Base-by-base conservation (phyloP, 805 yeast genomes). In the Candida verbasci region DNA sequence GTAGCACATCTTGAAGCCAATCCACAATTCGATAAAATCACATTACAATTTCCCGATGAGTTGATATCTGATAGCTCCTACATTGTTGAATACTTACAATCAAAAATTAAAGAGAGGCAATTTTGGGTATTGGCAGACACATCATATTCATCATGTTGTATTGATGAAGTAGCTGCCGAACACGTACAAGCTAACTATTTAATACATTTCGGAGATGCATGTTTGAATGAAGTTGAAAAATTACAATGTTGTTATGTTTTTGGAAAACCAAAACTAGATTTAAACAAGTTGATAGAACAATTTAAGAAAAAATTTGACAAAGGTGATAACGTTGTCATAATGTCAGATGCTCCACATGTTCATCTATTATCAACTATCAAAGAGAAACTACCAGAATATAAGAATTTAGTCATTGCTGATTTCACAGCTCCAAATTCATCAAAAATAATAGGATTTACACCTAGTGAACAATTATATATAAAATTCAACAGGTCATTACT, bases 81-180 rank as follows among this genome's bases (percentile, higher is more conserved):
- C 14, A 76, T 91, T 1, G 76, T 77, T 0, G 77, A 78, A 39
- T 58, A 65, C 27, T 45, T 83, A 17, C 84, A 73, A 49, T 43
- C 27, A 33, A 39, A 30, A 2, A 24, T 35, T 10, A 7, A 7
- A 12, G 28, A 31, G 16, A 15, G 22, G n/a, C 12, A 31, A 10
- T 31, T 31, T 14, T 91, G 91, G 85, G 76, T 91, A 12, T 62
- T 93, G 24, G 98, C 97, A 0, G 98, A 93, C 53, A 91, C 98
- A 0, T 87, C 97, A 0, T 93, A 93, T 52, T 86, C 96, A 20
- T 71, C 96, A 1, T 93, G 98, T 58, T 93, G 98, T 61, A 82
- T 91, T 9, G 98, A 93, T 57, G 97, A 89, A 52, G 94, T 91
- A 18, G 97, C 98, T 0, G 95, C 96, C 1, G 89, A 85, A 52